Base-by-base conservation (phyloP, 768 basidiomycete species). In the Tylopilus balloui region DNA sequence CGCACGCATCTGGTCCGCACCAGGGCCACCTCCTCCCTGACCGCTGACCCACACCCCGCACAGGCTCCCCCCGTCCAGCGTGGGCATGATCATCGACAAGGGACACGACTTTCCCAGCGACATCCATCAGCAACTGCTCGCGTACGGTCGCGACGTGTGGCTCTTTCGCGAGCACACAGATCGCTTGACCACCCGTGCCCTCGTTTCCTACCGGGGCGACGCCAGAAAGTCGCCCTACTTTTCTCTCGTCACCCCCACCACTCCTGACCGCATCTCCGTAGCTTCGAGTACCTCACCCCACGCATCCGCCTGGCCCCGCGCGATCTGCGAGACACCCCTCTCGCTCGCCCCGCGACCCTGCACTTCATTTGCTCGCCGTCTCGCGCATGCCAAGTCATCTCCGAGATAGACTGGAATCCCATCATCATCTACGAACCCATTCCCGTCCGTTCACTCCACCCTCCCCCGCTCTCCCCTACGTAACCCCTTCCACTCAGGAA, bases 331-430 rank as follows among this genome's bases (percentile, higher is more conserved):
- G 71, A 64, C 8, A 84, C 83, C 5, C 72, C 62, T 45, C 70
- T 91, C 7, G 76, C 65, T 4, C 60, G 67, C 29, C 71, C 90
- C 13, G 58, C 65, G 15, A 74, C 73, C 17, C 59, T 95, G 36
- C 92, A 96, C 66, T 92, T 92, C 58, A 83, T 92, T 19, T 94
- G 91, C 62, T 90, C 90, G 4, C 91, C 92, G 0, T 63, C 71
- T 2, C 78, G 92, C 36, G 88, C 89, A 4, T 64, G 71, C 13
- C 70, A 71, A 5, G 85, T 94, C 49, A 71, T 88, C 53, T 73
- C 77, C 29, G 84, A 93, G 63, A 74, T 86, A 12, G 61, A 71
- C 10, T 92, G 91, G 88, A 59, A 69, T 8, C 86, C 92, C 5
- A 70, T 71, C 38, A 75, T 79, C 2, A 80, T 93, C 36, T 95